Conservation (phyloP, 352 stramenopile species). For the Phytophthora pinifolia region DNA sequence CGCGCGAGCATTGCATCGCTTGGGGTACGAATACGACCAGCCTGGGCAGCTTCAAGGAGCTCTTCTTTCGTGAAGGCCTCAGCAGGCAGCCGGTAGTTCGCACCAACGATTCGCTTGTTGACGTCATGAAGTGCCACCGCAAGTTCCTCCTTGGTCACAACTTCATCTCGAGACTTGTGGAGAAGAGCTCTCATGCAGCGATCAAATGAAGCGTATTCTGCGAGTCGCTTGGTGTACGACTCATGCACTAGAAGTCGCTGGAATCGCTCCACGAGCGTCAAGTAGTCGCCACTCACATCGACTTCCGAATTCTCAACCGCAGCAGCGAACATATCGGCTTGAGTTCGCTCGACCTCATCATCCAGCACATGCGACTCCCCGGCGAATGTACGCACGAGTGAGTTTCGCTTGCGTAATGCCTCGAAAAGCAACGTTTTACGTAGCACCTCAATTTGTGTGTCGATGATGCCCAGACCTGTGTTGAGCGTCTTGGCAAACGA, state of each 20-base stretch:
- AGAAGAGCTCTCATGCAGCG: constrained; percentile 65
- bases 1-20: constrained; percentile 44
- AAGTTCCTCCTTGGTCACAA: constrained; percentile 77
- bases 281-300: constrained; percentile 66
- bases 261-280: constrained; percentile 67
- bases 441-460: constrained; percentile 65
- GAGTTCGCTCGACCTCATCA: constrained; percentile 33
- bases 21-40: constrained; percentile 54
- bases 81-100: constrained; percentile 45
- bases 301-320: constrained; percentile 53
- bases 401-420: constrained; percentile 69
- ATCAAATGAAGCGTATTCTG: constrained; percentile 63
- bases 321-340: constrained; percentile 17
- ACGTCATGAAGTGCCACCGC: constrained; percentile 46
- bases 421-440: constrained; percentile 66
- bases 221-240: constrained; percentile 57
- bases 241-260: constrained; percentile 71
- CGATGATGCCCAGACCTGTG: constrained; percentile 55
- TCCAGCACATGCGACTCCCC: constrained; percentile 47
- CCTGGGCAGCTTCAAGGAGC: constrained; percentile 38
- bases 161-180: constrained; percentile 35
- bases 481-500: constrained; percentile 31
- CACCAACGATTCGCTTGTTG: constrained; percentile 16
- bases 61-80: constrained; percentile 75
- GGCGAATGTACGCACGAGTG: constrained; percentile 64